Evolutionary conservation across 176 grass and related monocot genomes (phyloP).

Genomic region (Oryza australiensis): DNA sequence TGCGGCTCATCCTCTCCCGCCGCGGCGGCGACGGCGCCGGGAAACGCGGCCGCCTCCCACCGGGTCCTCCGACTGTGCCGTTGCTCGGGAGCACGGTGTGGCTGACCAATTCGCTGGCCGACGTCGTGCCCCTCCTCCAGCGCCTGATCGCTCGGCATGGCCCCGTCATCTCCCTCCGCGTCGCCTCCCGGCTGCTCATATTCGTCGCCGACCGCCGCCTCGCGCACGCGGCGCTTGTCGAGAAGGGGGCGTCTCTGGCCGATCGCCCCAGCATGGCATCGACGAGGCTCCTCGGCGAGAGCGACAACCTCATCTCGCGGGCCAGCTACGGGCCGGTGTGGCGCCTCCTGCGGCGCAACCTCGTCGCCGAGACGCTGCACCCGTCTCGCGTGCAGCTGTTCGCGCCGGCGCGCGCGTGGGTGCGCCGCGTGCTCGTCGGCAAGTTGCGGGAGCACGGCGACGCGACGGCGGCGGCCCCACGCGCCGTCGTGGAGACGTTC

Average conservation of each 20-base stretch:
- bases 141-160: constrained; percentile 42
- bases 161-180: constrained; percentile 46
- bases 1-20: too few species aligned
- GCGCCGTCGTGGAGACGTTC: constrained; percentile 39
- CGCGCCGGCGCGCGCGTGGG: constrained; percentile 43
- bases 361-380: constrained; percentile 54
- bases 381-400: constrained; percentile 47
- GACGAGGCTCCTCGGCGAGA: constrained; percentile 13
- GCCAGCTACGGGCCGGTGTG: constrained; percentile 48
- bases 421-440: constrained; percentile 27
- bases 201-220: constrained; percentile 51
- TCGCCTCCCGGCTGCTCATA: constrained; percentile 23
- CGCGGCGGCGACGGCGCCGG: too few species aligned
- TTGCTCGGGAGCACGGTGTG: constrained; percentile 51
- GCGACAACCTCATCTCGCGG: constrained; percentile 38
- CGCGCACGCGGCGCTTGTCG: constrained; percentile 57
- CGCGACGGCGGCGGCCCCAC: neutral
- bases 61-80: constrained; percentile 48
- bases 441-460: constrained; percentile 15
- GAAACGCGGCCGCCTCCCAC: constrained; percentile 25
- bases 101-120: constrained; percentile 27
- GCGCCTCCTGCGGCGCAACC: constrained; percentile 64
- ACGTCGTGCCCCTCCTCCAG: constrained; percentile 36
- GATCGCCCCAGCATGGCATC: constrained; percentile 9
- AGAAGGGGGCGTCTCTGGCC: constrained; percentile 39